Evolutionary conservation across 2,329 filamentous ascomycete species (phyloP).

Genomic region (Pseudopithomyces chartarum): DNA sequence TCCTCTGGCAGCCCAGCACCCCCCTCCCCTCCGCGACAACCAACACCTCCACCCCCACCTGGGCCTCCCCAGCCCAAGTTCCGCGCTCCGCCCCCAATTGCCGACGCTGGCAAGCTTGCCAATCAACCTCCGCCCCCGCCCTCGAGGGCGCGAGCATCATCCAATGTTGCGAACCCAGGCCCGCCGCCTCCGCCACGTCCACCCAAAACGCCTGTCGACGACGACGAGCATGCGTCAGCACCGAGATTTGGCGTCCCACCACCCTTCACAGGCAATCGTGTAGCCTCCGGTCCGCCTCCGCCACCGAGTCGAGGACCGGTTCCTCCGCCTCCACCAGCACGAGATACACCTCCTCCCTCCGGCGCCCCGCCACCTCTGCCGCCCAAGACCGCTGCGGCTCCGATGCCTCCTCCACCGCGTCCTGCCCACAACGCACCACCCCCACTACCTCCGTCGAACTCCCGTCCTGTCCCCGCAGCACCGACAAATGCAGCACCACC

Average conservation of each 20-base stretch:
- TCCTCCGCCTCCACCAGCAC: conserved; percentile 59
- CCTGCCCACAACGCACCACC: conserved; percentile 35
- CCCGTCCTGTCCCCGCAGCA: conserved; percentile 33
- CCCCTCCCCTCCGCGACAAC: conserved; percentile 70
- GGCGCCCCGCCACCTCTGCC: conserved; percentile 41
- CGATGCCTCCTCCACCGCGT: conserved; percentile 66
- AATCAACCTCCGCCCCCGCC: conserved; percentile 53
- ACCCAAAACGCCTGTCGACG: conserved; percentile 64
- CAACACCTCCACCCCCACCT: conserved; percentile 71
- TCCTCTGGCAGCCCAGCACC: conserved; percentile 61
- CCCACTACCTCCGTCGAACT: conserved; percentile 34
- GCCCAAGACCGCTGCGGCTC: conserved; percentile 47
- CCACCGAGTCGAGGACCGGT: conserved; percentile 73
- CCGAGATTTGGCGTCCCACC: conserved; percentile 79
- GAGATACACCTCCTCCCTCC: conserved; percentile 43
- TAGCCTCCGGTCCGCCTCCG: conserved; percentile 69
- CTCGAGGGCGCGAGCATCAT: conserved; percentile 56
- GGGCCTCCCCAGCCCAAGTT: conserved; percentile 69
- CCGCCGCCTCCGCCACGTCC: conserved; percentile 68
- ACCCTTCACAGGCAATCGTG: conserved; percentile 70
- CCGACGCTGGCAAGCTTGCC: conserved; percentile 88
- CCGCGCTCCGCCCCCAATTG: conserved; percentile 82
- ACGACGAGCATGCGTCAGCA: conserved; percentile 58
- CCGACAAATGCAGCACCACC: conserved; percentile 30
- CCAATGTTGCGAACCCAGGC: conserved; percentile 58